A percentile compares a stretch with the other conserved stretches of the same genome.
Conservation (phyloP, 306 rosid species). For the Sindora glabra region DNA sequence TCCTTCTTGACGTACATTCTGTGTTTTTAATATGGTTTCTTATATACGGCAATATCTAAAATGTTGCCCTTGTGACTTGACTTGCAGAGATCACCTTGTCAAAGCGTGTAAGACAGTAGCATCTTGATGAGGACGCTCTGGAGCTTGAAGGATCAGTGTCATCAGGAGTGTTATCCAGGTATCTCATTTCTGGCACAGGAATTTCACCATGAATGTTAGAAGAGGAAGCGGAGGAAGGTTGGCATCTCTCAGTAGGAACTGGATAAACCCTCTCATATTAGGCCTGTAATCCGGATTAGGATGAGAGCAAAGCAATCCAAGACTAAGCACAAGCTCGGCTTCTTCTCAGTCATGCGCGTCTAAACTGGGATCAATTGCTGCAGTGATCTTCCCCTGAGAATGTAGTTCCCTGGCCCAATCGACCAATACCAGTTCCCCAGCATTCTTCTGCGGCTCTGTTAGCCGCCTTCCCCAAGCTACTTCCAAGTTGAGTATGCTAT, state of each 20-base stretch:
- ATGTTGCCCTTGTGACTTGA: not conserved
- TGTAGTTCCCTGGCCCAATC: constrained; percentile 24
- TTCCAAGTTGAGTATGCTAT: constrained; percentile 20
- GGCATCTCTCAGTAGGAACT: constrained; percentile 16
- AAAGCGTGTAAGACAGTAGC: constrained; percentile 8
- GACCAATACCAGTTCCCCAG: constrained; percentile 16
- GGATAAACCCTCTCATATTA: constrained; percentile 25
- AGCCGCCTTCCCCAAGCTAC: constrained; percentile 26
- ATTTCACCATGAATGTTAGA: constrained; percentile 8
- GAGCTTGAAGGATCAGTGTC: not conserved
- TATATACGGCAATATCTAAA: not conserved
- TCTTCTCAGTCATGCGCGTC: constrained; percentile 7
- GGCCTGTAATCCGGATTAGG: constrained; percentile 21
- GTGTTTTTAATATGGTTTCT: not conserved
- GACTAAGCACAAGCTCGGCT: constrained; percentile 21
- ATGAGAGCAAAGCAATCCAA: constrained; percentile 31
- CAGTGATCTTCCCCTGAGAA: not conserved
- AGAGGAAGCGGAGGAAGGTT: constrained; percentile 9
- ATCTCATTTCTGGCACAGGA: not conserved
- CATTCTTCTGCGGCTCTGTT: constrained; percentile 14
- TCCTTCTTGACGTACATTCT: not conserved
- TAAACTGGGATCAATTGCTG: constrained; percentile 14
- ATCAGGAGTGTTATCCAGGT: not conserved
- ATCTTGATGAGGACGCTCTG: not conserved
- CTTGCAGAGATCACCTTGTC: constrained; percentile 6